phyloP scores from a whole-genome alignment of 192 early-diverging fungal species.

The Coemansia sp. region DNA sequence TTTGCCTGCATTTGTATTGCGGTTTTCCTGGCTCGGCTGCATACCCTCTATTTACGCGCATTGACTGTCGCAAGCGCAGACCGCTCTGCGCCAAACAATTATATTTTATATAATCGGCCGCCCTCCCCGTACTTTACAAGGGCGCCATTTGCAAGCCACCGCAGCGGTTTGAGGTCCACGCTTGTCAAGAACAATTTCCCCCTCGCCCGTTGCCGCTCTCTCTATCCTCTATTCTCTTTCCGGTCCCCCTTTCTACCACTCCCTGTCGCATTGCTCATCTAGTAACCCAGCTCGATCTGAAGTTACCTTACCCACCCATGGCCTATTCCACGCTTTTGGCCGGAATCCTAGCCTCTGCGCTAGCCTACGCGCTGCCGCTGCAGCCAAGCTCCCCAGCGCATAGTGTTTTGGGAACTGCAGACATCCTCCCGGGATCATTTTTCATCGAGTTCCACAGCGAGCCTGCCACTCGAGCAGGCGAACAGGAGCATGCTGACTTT shows the following conservation, averaged over 20 bases:
- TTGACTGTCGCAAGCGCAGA: not conserved
- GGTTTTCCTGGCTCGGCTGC: not conserved
- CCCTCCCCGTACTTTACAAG: not conserved
- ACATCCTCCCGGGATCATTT: conserved; percentile 35
- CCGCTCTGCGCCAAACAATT: not conserved
- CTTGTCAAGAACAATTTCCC: too few species aligned
- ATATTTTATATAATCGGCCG: not conserved
- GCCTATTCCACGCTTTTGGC: conserved; percentile 3
- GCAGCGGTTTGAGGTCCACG: not conserved
- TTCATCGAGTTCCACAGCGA: conserved; percentile 49
- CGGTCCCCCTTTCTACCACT: not conserved
- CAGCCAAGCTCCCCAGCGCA: not conserved
- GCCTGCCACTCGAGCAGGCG: conserved; percentile 30
- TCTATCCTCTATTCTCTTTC: not conserved
- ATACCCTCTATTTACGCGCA: not conserved
- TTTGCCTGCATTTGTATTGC: not conserved
- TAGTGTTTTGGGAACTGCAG: conserved; percentile 1
- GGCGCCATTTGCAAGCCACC: not conserved
- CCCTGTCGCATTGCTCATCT: not conserved
- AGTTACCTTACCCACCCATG: conserved; percentile 2
- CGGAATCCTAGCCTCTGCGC: conserved; percentile 3
- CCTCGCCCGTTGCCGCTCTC: not conserved
- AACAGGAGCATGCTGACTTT: conserved; percentile 31
- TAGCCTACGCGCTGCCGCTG: conserved; percentile 16
- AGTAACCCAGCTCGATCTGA: not conserved